Evolutionary conservation across 2,329 filamentous ascomycete genomes (phyloP).

Genomic region (Aureobasidium vineae): DNA sequence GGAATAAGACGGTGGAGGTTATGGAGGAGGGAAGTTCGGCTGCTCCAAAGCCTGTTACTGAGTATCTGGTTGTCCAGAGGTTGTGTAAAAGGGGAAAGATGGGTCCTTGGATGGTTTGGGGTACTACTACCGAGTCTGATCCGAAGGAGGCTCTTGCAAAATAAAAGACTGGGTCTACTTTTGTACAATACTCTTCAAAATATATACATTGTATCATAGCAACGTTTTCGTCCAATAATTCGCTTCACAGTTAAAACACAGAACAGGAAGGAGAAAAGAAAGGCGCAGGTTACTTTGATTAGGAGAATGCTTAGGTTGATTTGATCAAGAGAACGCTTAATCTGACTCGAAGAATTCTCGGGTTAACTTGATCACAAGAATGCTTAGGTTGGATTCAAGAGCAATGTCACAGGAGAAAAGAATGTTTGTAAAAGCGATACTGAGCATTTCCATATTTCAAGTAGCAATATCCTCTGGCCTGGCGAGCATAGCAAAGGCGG

Average conservation of each 20-base stretch:
- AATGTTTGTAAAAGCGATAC: slow-evolving; percentile 15
- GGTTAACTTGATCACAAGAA: no score
- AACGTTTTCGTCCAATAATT: not conserved
- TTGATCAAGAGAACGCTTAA: not conserved
- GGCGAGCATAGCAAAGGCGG: slow-evolving; percentile 9
- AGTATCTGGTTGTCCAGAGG: slow-evolving; percentile 54
- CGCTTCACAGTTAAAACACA: not conserved
- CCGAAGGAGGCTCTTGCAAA: slow-evolving; percentile 32
- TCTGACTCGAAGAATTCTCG: no score
- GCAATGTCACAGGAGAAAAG: not conserved
- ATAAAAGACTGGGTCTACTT: not conserved
- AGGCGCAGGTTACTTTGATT: not conserved
- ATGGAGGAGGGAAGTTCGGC: slow-evolving; percentile 39
- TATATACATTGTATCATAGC: slow-evolving; percentile 11
- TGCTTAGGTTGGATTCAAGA: not conserved
- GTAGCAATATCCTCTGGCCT: slow-evolving; percentile 16
- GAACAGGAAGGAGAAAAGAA: no score
- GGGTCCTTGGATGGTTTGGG: slow-evolving; percentile 53
- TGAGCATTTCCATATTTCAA: slow-evolving; percentile 23
- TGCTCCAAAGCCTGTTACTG: slow-evolving; percentile 44
- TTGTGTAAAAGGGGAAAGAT: slow-evolving; percentile 44
- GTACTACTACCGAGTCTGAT: slow-evolving; percentile 46
- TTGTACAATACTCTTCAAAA: slow-evolving; percentile 2
- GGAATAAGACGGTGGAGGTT: slow-evolving; percentile 34
- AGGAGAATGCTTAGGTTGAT: not conserved